Evolutionary conservation across 2,329 filamentous ascomycete species (phyloP), one percentile per base, ranked within the genome.

Genomic region (Alternaria ethzedia): DNA sequence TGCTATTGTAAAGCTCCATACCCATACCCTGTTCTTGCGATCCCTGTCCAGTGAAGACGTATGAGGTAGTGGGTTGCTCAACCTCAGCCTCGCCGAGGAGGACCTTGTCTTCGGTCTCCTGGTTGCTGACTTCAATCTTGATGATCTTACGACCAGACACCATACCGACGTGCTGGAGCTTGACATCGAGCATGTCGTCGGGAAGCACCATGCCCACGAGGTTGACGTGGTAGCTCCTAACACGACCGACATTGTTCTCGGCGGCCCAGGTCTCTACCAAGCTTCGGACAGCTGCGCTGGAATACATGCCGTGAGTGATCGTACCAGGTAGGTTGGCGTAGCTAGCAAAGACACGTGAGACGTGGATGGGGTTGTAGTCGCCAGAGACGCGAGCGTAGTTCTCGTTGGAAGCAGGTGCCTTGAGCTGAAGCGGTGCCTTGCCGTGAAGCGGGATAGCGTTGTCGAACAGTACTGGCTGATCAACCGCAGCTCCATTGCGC

Each of bases 21-120:
- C 96, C 96, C 96, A 99, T 99, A 66, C 96, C 96, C 81, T 99
- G 96, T 82, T 99, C 96, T 82, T 99, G 96, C 54, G 94, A 97
- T 74, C 96, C 96, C 82, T 99, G 96, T 59, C 96, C 96, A 68
- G 96, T 99, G 82, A 99, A 99, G 72, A 99, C 93, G 76, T 99
- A 99, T 6, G 96, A 91, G 2, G 95, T 97, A 32, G 96, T 93
- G 8, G 96, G 96, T 80, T 99, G 96, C 82, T 99, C 96, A 62
- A 99, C 93, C 82, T 99, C 96, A 25, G 96, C 96, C 83, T 98
- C 95, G 77, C 93, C 96, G 54, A 97, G 85, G 5, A 99, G 86
- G 12, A 99, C 94, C 86, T 97, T 98, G 72, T 98, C 96, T 78
- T 97, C 96, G 0, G 91, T 96, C 80, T 97, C 94, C 81, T 93